Evolutionary conservation across 306 rosid species (phyloP), one percentile per base, ranked within the genome.

Genomic region (Sesbania bispinosa): DNA sequence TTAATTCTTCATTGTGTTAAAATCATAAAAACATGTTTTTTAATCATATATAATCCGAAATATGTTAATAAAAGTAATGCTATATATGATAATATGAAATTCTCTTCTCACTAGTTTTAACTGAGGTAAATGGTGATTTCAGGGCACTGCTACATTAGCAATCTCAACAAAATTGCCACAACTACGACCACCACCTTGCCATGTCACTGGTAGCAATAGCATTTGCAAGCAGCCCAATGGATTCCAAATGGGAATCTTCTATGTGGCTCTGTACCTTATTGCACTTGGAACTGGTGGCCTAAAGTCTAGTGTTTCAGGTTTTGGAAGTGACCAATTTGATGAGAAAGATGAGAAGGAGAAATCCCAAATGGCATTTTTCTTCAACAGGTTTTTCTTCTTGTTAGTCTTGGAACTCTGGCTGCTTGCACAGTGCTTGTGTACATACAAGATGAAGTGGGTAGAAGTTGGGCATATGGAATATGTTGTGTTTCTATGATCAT

Each of bases 361-460:
- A 60, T 85, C 96, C 32, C 90, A 93, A 33, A 90, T 86, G 90
- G 81, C 87, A 43, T 90, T 35, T 77, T 93, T 93, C 90, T 93
- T 90, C 83, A 86, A 87, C 65, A 84, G 98, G 71, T 90, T 90
- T 68, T 84, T 93, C 81, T 69, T 88, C 68, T 88, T 93, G 79
- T 93, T 20, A 93, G 92, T 84, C 63, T 76, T 23, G 98, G 98
- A 62, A 83, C 96, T 62, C 84, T 93, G 55, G 73, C 75, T 60
- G 98, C 98, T 0, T 96, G 87, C 36, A 93, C 98, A n/a, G 84
- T 93, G 6, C 98, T 93, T 57, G 97, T 90, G 10, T 93, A 93
- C 58, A 46, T 93, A 16, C 97, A 93, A 75, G 98, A 90, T 18
- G 84, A 93, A 85, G 88, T 93, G 75, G 86, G 89, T 36, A 74